Percentiles rank a stretch among this genome's conserved stretches.
phyloP scores from a whole-genome alignment of 139 green algal genomes.

The Chlamydomonas schloesseri region DNA sequence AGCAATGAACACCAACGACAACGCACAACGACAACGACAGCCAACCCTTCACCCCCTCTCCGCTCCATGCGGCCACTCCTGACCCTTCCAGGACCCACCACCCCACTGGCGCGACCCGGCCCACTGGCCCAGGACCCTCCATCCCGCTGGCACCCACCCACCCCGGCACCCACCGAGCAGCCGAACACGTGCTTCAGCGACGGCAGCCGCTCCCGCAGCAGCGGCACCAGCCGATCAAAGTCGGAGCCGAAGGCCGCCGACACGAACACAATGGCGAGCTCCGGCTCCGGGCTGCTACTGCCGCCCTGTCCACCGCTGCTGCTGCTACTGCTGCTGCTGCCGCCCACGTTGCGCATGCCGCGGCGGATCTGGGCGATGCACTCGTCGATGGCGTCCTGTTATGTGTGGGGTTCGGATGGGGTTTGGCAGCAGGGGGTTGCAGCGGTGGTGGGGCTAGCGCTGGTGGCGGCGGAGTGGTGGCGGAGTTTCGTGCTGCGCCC shows the following conservation, averaged over 20 bases:
- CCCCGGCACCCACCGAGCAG: constrained; percentile 51
- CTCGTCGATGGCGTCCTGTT: constrained; percentile 26
- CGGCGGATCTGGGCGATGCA: constrained; percentile 22
- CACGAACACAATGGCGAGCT: constrained; percentile 61
- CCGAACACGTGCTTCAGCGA: constrained; percentile 56
- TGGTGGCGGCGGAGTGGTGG: too few species aligned
- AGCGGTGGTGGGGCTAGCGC: too few species aligned
- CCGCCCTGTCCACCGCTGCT: too few species aligned
- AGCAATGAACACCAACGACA: too few species aligned
- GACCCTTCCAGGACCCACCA: not conserved
- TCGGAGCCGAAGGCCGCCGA: constrained; percentile 40
- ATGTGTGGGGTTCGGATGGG: not conserved
- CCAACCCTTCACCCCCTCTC: too few species aligned
- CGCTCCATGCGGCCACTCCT: too few species aligned
- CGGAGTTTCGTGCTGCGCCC: too few species aligned
- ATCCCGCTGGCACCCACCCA: not conserved
- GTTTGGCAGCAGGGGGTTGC: not conserved
- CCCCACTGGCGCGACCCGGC: not conserved
- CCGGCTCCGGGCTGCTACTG: not conserved
- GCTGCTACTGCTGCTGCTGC: not conserved
- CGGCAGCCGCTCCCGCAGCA: constrained; percentile 55
- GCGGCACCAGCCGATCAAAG: constrained; percentile 54
- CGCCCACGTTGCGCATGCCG: constrained; percentile 1
- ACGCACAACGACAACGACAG: too few species aligned
- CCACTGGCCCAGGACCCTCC: not conserved